Base-by-base conservation (phyloP, 2,329 filamentous ascomycete species). In the Monosporascus ibericus region DNA sequence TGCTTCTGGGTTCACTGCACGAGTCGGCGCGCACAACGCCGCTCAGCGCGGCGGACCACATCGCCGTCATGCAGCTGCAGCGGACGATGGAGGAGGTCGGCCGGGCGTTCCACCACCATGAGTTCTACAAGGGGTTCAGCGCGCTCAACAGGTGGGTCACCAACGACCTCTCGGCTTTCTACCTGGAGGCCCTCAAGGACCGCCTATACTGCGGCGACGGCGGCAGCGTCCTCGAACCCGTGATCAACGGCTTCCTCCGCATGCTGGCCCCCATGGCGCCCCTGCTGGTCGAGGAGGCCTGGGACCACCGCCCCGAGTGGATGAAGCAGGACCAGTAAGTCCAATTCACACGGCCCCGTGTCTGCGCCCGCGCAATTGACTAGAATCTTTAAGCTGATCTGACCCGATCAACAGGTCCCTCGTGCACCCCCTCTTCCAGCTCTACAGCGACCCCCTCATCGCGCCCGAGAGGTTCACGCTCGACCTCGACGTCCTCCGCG, bases 141-240 rank as follows among this genome's bases (percentile, higher is more conserved):
- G 72, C 79, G 4, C 77, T 97, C 58, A 95, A 92, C 69, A 81
- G 82, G 57, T 96, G 92, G 85, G 79, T 95, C 54, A 84, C 85
- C 51, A 84, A 79, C 24, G 89, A 96, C 60, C 78, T 99, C 24
- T 96, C 91, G 0, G 87, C 92, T 0, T 95, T 96, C 69, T 99
- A 97, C 68, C 83, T 99, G 52, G 94, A 99, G 70, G 85, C 88
- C 0, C 78, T 92, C 62, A 99, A 99, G 70, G 94, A 99, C 64
- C 80, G 90, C 3, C 76, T 97, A 1, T 99, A 99, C 73, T 94
- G 92, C 46, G 89, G 88, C 30, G 81, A 85, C 55, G 81, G 81
- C 15, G 77, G 80, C 15, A 86, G 87, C 47, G 75, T 80, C 5
- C 71, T 88, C 47, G 79, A 82, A 58, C 76, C 80, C 27, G 81